Evolutionary conservation across 192 early-diverging fungal species (phyloP), one percentile per base, ranked within the genome.

Genomic region (Coemansia sp.): DNA sequence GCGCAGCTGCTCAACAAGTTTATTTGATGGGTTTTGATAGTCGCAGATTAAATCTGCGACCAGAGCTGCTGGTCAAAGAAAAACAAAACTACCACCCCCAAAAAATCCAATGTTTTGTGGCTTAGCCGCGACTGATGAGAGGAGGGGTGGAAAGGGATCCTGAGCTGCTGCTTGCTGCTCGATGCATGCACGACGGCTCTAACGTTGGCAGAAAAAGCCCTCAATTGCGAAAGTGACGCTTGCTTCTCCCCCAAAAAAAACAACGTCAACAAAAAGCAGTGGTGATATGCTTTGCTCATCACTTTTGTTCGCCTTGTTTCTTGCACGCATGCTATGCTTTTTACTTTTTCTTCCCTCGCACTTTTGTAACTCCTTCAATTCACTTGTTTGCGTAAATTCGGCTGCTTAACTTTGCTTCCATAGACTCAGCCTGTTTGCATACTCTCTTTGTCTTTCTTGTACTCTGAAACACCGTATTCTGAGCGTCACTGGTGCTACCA

Each of bases 301-400:
- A n/a, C n/a, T n/a, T 11, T 36, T 36, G 34, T 11, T 36, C 34
- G 34, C 34, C 6, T 41, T 17, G 15, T 41, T 17, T 5, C 15
- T 17, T 0, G 13, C 37, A 17, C 17, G 38, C 23, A 14, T 7
- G 22, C 36, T 6, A 11, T 6, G 13, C 41, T 50, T 47, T 17
- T 52, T 14, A 47, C 14, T 58, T 14, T 61, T 44, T 45, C 52
- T 57, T 52, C 50, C 29, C 14, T 50, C 55, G 36, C 20, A 31
- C 9, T 57, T 55, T 62, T 27, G 36, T 58, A 56, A 33, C 34
- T 57, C 42, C 4, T 58, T 42, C 28, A 34, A 30, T 55, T 36
- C 33, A 15, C 20, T n/a, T 38, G 8, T 45, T 48, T 29, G 31
- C 11, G 38, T 25, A 48, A 48, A 20, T 47, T 22, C 25, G 20